Conservation (phyloP, 345 rosid genomes). For the Nephelium lappaceum region DNA sequence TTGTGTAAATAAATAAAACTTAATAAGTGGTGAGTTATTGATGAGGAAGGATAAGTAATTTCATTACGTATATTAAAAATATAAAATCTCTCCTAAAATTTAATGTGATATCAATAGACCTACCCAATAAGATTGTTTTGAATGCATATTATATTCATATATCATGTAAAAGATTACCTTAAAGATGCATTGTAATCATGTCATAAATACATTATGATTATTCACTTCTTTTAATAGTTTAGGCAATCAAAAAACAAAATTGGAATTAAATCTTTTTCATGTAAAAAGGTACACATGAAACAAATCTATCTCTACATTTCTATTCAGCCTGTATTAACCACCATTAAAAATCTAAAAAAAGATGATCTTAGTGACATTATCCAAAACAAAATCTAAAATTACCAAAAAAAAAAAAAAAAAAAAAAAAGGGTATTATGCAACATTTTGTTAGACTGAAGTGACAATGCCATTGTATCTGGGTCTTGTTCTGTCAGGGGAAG, state of each 20-base stretch:
- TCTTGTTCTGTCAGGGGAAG: constrained; percentile 55
- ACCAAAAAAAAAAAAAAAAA: neutral
- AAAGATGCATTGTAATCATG: too few species aligned
- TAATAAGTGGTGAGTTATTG: too few species aligned
- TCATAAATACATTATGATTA: too few species aligned
- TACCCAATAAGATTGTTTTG: too few species aligned
- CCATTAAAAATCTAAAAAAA: neutral
- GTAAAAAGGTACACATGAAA: constrained; percentile 23
- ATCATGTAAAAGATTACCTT: too few species aligned
- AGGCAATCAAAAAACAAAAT: neutral
- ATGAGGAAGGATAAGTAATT: too few species aligned
- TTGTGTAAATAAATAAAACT: too few species aligned
- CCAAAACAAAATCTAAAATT: neutral
- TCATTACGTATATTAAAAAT: too few species aligned
- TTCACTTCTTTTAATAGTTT: too few species aligned
- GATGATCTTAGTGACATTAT: constrained; percentile 19
- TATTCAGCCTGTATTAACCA: constrained; percentile 21
- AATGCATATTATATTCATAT: too few species aligned
- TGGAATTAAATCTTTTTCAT: constrained; percentile 10
- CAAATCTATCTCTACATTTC: constrained; percentile 27
- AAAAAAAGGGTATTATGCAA: neutral
- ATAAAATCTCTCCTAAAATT: too few species aligned
- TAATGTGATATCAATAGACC: too few species aligned
- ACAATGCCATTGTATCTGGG: constrained; percentile 47
- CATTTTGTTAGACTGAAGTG: constrained; percentile 32